Evolutionary conservation across 2,329 filamentous ascomycete species (phyloP).

Genomic region (Penicillium carneum): DNA sequence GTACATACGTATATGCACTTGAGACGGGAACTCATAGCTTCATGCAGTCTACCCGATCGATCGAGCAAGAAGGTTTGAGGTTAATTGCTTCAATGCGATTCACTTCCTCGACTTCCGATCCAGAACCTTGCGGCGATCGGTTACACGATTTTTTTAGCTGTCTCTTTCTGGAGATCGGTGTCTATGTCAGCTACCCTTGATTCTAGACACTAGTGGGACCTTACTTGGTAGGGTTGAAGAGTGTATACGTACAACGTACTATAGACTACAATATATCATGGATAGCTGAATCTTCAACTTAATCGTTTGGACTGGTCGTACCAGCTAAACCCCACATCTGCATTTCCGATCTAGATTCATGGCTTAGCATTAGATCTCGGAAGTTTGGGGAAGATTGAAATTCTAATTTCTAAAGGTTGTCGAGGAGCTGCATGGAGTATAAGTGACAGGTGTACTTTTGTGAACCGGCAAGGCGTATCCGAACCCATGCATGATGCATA

Average conservation of each 20-base stretch:
- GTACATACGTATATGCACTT: background rate
- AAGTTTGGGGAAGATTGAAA: background rate
- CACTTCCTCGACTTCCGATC: background rate
- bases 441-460: slow-evolving; percentile 15
- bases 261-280: background rate
- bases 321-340: background rate
- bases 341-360: slow-evolving; percentile 18
- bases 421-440: background rate
- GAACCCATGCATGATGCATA: slow-evolving; percentile 8
- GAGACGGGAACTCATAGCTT: slow-evolving; percentile 23
- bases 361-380: slow-evolving; percentile 3
- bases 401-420: background rate
- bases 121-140: slow-evolving; percentile 2
- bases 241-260: background rate
- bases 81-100: slow-evolving; percentile 22
- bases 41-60: slow-evolving; percentile 31
- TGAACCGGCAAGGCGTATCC: slow-evolving; percentile 7
- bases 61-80: slow-evolving; percentile 30
- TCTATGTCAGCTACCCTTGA: background rate
- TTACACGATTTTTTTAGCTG: background rate
- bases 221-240: background rate
- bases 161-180: background rate
- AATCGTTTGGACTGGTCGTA: background rate
- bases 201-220: slow-evolving; percentile 9
- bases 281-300: background rate